Percentiles rank a stretch among this genome's conserved stretches.
Conservation (phyloP, 108 stramenopile genomes). For the Pseudonitzschia multiseries region DNA sequence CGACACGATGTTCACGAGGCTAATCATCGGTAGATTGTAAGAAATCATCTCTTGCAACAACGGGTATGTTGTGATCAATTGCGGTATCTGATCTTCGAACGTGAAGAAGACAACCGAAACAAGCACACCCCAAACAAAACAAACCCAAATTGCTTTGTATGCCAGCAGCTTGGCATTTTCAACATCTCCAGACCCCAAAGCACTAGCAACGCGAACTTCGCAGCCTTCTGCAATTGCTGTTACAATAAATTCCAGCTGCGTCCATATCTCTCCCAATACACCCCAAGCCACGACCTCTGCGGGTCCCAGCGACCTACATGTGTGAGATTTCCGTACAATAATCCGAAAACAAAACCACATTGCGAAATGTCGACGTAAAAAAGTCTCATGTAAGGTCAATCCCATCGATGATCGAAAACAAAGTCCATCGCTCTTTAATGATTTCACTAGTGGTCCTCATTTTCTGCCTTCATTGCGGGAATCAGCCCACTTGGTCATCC, state of each 20-base stretch:
- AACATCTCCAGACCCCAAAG: constrained; percentile 54
- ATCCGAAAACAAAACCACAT: not conserved
- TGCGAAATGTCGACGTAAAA: not conserved
- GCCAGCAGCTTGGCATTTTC: constrained; percentile 42
- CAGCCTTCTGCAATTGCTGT: constrained; percentile 58
- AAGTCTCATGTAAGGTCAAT: not conserved
- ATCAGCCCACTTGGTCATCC: too few relatives aligned
- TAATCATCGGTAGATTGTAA: constrained; percentile 53
- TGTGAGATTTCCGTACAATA: not conserved
- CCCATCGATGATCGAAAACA: not conserved
- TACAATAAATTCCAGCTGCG: constrained; percentile 17
- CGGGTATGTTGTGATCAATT: constrained; percentile 48
- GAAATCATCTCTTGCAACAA: constrained; percentile 56
- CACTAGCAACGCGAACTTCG: constrained; percentile 52
- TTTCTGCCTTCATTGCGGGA: too few relatives aligned
- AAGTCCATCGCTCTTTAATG: too few relatives aligned
- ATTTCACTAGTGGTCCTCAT: too few relatives aligned
- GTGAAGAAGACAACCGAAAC: constrained; percentile 36
- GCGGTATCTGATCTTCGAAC: constrained; percentile 38
- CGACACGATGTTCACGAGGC: constrained; percentile 50
- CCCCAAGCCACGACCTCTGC: constrained; percentile 59
- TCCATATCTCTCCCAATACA: constrained; percentile 50
- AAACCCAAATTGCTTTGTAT: constrained; percentile 58
- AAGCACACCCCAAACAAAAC: constrained; percentile 29
- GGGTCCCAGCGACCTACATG: constrained; percentile 31